These are phyloP conservation scores for Pestalotiopsis sp. DNA, from an alignment of 2,329 filamentous ascomycete species.

Conservation along the genomic window DNA sequence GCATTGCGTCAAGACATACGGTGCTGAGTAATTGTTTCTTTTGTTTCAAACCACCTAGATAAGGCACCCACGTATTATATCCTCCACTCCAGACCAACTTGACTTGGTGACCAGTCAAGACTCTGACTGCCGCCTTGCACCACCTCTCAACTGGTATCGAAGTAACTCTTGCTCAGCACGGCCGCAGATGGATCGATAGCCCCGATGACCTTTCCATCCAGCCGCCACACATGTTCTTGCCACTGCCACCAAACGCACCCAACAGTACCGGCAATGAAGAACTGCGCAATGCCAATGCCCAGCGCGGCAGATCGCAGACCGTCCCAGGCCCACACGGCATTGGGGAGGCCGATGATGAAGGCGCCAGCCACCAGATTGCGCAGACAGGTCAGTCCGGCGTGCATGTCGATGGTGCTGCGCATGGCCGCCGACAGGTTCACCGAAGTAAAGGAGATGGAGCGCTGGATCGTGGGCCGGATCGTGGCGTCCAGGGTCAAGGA, in stretches of 20 bases:
- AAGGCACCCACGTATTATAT: background rate
- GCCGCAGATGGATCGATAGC: conserved; percentile 47
- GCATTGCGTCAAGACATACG: no score
- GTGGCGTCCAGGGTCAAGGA: conserved; percentile 43
- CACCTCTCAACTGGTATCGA: conserved; percentile 34
- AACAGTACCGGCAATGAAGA: conserved; percentile 37
- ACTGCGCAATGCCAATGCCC: conserved; percentile 45
- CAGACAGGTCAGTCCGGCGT: conserved; percentile 43
- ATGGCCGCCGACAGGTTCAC: conserved; percentile 48
- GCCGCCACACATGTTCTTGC: conserved; percentile 43
- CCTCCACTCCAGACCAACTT: background rate
- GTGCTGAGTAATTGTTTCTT: no score
- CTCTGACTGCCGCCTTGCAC: background rate
- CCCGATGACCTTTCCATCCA: conserved; percentile 51
- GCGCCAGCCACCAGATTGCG: conserved; percentile 44
- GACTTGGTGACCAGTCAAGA: background rate
- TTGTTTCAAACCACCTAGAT: no score
- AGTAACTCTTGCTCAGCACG: conserved; percentile 48
- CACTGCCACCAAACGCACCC: conserved; percentile 43
- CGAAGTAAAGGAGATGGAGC: conserved; percentile 53
- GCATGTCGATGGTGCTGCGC: conserved; percentile 53
- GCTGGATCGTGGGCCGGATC: conserved; percentile 44
- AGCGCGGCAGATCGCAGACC: conserved; percentile 42
- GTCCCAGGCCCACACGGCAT: conserved; percentile 34
- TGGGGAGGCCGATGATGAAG: conserved; percentile 46